Conservation (phyloP, 768 basidiomycete genomes). For the Tulasnella sp. region DNA sequence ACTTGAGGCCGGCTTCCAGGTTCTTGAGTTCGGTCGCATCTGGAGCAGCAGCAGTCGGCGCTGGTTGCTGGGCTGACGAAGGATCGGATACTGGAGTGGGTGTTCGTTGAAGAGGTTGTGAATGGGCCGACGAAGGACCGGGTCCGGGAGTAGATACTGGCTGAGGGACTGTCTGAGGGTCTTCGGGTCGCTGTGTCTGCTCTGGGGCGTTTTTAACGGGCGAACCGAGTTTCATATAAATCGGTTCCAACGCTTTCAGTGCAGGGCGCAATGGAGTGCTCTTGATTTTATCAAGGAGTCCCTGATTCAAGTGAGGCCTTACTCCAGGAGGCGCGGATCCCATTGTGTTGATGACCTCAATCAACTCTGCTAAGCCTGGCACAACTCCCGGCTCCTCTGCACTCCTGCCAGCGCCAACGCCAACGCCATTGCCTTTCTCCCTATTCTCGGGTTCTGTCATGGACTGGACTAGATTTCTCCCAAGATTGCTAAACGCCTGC, state of each 20-base stretch:
- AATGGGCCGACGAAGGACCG: not conserved
- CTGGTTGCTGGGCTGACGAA: not conserved
- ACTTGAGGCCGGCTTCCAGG: not conserved
- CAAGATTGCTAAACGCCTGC: no score
- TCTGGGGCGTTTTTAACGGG: not conserved
- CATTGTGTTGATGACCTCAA: not conserved
- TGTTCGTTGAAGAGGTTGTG: no score
- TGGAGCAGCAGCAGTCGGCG: not conserved
- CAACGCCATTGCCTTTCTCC: not conserved
- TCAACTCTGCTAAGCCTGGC: not conserved
- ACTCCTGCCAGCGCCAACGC: no score
- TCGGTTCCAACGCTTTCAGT: not conserved
- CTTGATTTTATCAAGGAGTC: not conserved
- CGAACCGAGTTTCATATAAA: not conserved
- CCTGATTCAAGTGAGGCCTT: not conserved
- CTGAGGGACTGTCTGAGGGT: not conserved
- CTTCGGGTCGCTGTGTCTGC: not conserved
- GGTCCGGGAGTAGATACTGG: not conserved
- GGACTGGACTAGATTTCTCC: no score
- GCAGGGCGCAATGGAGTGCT: not conserved
- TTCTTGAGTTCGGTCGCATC: not conserved
- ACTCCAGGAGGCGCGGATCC: not conserved
- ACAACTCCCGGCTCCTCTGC: not conserved
- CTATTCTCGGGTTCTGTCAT: not conserved
- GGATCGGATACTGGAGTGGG: not conserved